A percentile compares a stretch with the other conserved stretches of the same genome.
Evolutionary conservation across 1,284 basidiomycete genomes (phyloP).

Genomic region (Apiotrichum domesticum): DNA sequence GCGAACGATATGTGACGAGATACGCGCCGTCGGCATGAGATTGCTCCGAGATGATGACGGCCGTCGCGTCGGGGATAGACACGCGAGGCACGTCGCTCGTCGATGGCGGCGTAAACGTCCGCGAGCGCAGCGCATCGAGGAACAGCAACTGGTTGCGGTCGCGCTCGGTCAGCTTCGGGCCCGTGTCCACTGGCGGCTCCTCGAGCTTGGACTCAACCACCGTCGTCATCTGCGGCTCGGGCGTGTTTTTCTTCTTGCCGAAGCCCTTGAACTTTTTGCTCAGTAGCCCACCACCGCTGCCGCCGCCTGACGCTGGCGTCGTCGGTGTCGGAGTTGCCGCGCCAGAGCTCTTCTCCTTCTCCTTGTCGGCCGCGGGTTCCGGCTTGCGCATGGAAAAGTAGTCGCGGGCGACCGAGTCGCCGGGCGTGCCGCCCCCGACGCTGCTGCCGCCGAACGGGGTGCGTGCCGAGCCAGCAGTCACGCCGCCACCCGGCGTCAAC

Average conservation of each 20-base stretch:
- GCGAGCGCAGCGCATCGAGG: constrained; percentile 61
- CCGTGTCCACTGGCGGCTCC: constrained; percentile 11
- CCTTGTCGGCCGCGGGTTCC: constrained; percentile 11
- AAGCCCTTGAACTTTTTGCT: constrained; percentile 60
- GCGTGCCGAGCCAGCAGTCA: constrained; percentile 1
- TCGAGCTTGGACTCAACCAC: constrained; percentile 30
- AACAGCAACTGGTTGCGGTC: constrained; percentile 48
- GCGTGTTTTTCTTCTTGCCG: constrained; percentile 54
- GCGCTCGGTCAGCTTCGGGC: constrained; percentile 32
- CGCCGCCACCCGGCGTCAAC: constrained; percentile 11
- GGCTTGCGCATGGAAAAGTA: constrained; percentile 37
- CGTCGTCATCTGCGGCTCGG: constrained; percentile 38
- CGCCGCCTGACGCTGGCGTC: neutral
- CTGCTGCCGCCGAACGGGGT: constrained; percentile 9
- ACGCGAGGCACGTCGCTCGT: constrained; percentile 67
- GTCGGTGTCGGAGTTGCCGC: neutral
- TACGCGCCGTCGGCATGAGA: constrained; percentile 64
- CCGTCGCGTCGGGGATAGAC: constrained; percentile 58
- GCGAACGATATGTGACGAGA: constrained; percentile 70
- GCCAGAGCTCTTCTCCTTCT: constrained; percentile 2
- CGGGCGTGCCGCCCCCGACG: neutral
- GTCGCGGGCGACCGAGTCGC: constrained; percentile 13
- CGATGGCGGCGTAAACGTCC: constrained; percentile 63
- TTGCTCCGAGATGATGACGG: constrained; percentile 77
- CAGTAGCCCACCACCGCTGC: neutral